Evolutionary conservation across 768 basidiomycete species (phyloP).

Genomic region (Pisolithus albus): DNA sequence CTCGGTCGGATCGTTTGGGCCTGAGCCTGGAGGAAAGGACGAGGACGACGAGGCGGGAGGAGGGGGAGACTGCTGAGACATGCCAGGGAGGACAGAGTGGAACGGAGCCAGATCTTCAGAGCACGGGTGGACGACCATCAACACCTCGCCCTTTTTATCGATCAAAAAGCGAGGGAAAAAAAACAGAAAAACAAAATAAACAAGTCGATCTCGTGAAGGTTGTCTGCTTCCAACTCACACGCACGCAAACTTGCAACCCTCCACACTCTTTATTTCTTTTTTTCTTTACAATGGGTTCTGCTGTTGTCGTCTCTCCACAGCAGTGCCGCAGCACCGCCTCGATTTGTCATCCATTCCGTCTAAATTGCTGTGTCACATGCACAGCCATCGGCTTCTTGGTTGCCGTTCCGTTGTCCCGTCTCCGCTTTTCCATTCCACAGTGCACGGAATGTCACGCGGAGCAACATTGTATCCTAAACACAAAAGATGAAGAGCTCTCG

Average conservation of each 20-base stretch:
- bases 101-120: no score
- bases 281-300: no score
- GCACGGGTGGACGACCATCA: constrained; percentile 22
- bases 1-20: constrained; percentile 28
- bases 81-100: constrained; percentile 24
- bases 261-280: no score
- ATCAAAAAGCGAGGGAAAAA: constrained; percentile 31
- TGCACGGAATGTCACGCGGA: no score
- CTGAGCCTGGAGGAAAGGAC: constrained; percentile 29
- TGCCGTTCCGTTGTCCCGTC: neutral
- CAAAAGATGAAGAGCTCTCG: no score
- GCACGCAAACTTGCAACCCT: constrained; percentile 6
- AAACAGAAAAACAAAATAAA: neutral
- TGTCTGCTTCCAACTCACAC: no score
- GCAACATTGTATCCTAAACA: no score
- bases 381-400: neutral
- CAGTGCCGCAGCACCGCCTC: constrained; percentile 31
- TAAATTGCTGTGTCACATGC: constrained; percentile 19
- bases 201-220: constrained; percentile 24
- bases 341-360: constrained; percentile 10
- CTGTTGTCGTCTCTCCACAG: no score
- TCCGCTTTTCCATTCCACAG: neutral
- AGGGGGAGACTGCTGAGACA: constrained; percentile 31
- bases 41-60: constrained; percentile 25
- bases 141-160: constrained; percentile 29